Evolutionary conservation across 495 filamentous ascomycete species (phyloP).

Genomic region (Antarctomyces pellizariae): DNA sequence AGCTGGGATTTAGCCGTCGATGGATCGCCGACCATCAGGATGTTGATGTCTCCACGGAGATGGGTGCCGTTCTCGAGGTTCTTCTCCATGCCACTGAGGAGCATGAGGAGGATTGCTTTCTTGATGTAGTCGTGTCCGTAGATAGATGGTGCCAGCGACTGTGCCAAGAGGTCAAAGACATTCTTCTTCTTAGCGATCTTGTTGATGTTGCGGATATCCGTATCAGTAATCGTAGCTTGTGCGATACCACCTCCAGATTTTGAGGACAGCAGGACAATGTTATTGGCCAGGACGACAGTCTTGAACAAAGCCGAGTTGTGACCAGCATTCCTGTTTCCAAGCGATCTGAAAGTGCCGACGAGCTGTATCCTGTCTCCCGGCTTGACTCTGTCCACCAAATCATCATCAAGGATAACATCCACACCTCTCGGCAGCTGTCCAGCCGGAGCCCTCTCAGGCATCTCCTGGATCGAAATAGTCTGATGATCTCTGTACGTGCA

Average conservation of each 20-base stretch:
- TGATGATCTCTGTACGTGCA: conserved; percentile 94
- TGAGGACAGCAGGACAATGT: conserved; percentile 81
- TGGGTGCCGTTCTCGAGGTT: conserved; percentile 97
- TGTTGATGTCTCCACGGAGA: conserved; percentile 95
- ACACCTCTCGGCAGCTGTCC: conserved; percentile 90
- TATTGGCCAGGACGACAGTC: conserved; percentile 82
- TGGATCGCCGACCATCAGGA: conserved; percentile 97
- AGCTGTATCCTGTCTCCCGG: conserved; percentile 91
- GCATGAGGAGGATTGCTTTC: conserved; percentile 90
- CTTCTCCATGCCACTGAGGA: conserved; percentile 96
- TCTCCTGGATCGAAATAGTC: conserved; percentile 96
- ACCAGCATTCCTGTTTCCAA: conserved; percentile 82
- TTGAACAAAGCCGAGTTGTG: conserved; percentile 78
- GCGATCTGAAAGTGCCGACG: conserved; percentile 77
- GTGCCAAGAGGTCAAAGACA: conserved; percentile 80
- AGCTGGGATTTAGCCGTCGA: conserved; percentile 97
- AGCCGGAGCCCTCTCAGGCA: conserved; percentile 91
- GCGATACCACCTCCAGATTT: conserved; percentile 91
- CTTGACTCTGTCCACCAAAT: conserved; percentile 85
- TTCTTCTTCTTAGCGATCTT: conserved; percentile 90
- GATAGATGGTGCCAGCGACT: conserved; percentile 92
- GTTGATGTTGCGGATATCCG: conserved; percentile 96
- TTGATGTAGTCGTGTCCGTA: conserved; percentile 97
- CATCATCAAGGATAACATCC: conserved; percentile 95
- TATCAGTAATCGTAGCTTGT: conserved; percentile 83